phyloP scores from a whole-genome alignment of 2,329 filamentous ascomycete species.

The Chaetomiaceae sp. region DNA sequence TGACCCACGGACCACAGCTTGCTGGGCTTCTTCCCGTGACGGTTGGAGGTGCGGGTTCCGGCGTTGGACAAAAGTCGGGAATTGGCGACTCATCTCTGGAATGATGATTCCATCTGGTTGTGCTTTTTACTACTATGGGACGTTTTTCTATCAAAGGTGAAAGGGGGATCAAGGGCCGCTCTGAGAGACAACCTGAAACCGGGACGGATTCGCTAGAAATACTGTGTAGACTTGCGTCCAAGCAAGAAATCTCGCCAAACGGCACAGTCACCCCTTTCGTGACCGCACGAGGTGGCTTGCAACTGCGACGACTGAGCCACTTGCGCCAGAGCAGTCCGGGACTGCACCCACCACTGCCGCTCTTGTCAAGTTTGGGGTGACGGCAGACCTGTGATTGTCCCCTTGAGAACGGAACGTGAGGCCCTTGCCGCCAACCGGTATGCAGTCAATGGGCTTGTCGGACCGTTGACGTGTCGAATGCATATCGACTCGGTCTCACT shows the following conservation, averaged over 20 bases:
- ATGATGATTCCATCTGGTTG: too few species aligned
- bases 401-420: conserved; percentile 4
- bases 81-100: too few species aligned
- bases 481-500: too few species aligned
- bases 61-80: not conserved
- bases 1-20: not conserved
- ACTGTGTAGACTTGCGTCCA: too few species aligned
- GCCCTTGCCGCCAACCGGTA: not conserved
- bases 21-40: too few species aligned
- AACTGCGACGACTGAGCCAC: conserved; percentile 7
- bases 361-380: not conserved
- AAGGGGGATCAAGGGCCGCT: too few species aligned
- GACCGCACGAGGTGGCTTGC: not conserved
- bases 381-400: not conserved
- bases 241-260: too few species aligned
- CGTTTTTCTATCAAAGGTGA: too few species aligned
- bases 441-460: not conserved
- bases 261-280: not conserved
- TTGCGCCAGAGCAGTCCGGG: not conserved
- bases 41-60: not conserved
- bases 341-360: too few species aligned
- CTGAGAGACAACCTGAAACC: too few species aligned
- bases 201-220: too few species aligned
- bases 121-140: too few species aligned
- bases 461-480: conserved; percentile 16